Conservation (phyloP, 805 yeast species). For the Ogataea siamensis region DNA sequence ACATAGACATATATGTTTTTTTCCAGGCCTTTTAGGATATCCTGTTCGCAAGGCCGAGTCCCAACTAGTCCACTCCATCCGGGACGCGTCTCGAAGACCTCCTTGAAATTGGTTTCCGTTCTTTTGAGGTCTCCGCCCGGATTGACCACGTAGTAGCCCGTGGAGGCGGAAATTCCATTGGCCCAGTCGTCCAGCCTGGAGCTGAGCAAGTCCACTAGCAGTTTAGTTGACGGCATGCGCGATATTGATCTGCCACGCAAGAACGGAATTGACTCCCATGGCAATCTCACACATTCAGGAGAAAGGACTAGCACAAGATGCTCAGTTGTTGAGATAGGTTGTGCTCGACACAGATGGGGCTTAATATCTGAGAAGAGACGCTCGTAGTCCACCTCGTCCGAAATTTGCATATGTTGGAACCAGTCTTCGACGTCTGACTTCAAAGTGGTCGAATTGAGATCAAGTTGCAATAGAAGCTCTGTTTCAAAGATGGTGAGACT, state of each 20-base stretch:
- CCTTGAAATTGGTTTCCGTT: constrained; percentile 60
- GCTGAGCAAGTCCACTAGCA: constrained; percentile 40
- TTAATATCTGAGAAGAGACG: constrained; percentile 52
- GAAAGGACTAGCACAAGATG: constrained; percentile 76
- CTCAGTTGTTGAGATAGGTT: neutral
- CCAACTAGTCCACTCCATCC: constrained; percentile 59
- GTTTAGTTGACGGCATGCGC: constrained; percentile 66
- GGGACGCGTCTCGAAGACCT: constrained; percentile 37
- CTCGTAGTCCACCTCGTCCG: constrained; percentile 63
- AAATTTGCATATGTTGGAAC: constrained; percentile 59
- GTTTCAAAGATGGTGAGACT: constrained; percentile 1
- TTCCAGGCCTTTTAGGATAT: constrained; percentile 44
- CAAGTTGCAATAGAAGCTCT: constrained; percentile 50
- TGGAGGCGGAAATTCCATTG: constrained; percentile 22
- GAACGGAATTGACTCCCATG: constrained; percentile 84
- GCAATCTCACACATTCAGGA: constrained; percentile 62
- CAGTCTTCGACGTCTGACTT: constrained; percentile 54
- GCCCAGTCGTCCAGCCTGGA: constrained; percentile 17
- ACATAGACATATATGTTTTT: constrained; percentile 65
- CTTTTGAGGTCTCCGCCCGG: constrained; percentile 75
- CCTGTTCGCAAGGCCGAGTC: constrained; percentile 53
- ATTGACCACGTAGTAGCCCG: constrained; percentile 67
- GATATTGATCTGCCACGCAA: constrained; percentile 58
- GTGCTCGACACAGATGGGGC: constrained; percentile 40
- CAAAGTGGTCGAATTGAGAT: constrained; percentile 33